Evolutionary conservation across 1,284 basidiomycete species (phyloP).

Genomic region (Moesziomyces sp.): DNA sequence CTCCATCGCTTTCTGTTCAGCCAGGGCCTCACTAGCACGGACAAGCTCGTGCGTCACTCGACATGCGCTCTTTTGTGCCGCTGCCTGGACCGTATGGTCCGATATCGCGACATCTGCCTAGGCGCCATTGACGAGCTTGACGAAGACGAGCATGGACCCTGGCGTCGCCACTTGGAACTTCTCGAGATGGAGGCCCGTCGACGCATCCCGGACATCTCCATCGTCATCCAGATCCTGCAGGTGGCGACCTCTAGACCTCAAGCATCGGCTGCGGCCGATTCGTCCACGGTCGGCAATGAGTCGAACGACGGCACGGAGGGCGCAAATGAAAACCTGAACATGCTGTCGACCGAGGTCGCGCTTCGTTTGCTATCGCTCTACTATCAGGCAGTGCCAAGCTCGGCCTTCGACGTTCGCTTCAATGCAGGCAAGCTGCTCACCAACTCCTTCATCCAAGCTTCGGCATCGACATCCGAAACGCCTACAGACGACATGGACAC

Average conservation of each 20-base stretch:
- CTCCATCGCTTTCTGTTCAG: conserved; percentile 73
- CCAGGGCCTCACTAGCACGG: conserved; percentile 74
- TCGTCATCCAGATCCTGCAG: conserved; percentile 67
- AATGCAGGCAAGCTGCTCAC: conserved; percentile 84
- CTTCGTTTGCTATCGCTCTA: conserved; percentile 85
- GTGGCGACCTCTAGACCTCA: conserved; percentile 42
- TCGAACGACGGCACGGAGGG: conserved; percentile 17
- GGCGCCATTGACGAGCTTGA: conserved; percentile 73
- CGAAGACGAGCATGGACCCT: conserved; percentile 71
- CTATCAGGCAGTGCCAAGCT: conserved; percentile 78
- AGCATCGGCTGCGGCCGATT: conserved; percentile 3
- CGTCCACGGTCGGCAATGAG: not conserved
- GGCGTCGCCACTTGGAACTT: conserved; percentile 25
- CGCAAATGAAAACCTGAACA: conserved; percentile 63
- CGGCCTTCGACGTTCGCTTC: conserved; percentile 82
- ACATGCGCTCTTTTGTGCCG: conserved; percentile 76
- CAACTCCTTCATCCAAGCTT: conserved; percentile 69
- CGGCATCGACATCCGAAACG: not conserved
- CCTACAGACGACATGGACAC: conserved; percentile 1
- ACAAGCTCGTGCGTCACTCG: conserved; percentile 81
- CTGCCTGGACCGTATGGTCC: conserved; percentile 46
- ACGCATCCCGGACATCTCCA: conserved; percentile 63
- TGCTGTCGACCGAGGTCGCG: conserved; percentile 80
- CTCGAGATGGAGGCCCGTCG: conserved; percentile 52
- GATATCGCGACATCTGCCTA: conserved; percentile 31